These are phyloP conservation scores for Phyllosticta capitalensis DNA, from an alignment of 2,329 filamentous ascomycete genomes.

Conservation along the genomic window DNA sequence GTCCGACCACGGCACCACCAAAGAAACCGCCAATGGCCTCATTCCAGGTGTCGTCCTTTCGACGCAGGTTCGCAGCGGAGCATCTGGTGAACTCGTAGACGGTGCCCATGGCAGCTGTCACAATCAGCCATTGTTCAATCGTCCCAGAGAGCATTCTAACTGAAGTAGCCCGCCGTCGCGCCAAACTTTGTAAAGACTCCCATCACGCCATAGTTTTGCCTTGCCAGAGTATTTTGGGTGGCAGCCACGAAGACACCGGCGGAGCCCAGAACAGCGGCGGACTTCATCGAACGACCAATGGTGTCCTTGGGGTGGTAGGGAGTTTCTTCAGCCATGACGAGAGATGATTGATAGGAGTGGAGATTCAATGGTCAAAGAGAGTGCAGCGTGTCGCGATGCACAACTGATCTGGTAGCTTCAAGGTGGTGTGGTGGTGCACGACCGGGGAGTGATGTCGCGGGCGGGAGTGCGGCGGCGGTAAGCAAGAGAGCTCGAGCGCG, in stretches of 20 bases:
- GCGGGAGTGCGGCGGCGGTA: neutral
- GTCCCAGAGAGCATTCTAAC: constrained; percentile 38
- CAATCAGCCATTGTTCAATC: neutral
- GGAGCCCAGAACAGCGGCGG: constrained; percentile 53
- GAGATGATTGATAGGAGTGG: constrained; percentile 11
- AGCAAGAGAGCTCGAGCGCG: neutral
- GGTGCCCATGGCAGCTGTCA: constrained; percentile 59
- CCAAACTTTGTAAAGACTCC: constrained; percentile 74
- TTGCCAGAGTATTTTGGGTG: constrained; percentile 78
- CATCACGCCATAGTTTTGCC: constrained; percentile 69
- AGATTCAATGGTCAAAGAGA: neutral
- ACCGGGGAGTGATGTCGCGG: neutral
- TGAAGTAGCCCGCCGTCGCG: constrained; percentile 58
- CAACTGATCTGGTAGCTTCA: neutral
- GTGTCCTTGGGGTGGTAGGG: constrained; percentile 67
- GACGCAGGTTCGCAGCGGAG: constrained; percentile 73
- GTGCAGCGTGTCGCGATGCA: neutral
- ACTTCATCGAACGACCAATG: constrained; percentile 55
- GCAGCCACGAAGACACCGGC: constrained; percentile 65
- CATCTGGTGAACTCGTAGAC: constrained; percentile 69
- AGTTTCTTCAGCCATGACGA: constrained; percentile 26
- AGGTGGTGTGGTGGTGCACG: neutral
- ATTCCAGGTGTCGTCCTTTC: constrained; percentile 74
- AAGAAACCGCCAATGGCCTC: constrained; percentile 66
- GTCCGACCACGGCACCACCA: constrained; percentile 61